Evolutionary conservation across 2,329 filamentous ascomycete genomes (phyloP), one percentile per base, ranked within the genome.

Genomic region (Colletotrichum sp.): DNA sequence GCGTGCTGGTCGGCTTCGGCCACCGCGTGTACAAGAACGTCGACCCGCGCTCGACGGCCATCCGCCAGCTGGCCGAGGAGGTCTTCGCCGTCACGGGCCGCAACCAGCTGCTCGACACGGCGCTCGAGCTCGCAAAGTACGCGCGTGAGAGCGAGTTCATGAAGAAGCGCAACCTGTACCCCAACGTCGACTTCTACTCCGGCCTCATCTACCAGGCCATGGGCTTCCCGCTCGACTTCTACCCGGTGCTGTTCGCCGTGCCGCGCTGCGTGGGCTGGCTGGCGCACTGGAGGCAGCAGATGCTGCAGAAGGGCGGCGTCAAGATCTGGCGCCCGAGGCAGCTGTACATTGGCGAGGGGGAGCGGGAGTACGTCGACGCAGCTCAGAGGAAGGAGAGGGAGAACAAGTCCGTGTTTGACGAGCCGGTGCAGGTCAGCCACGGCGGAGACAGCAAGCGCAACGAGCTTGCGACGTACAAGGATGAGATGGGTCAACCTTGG

Each of bases 1-100:
- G 86, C 9, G 87, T 90, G 9, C 85, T 91, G 3, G 89, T 90
- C 30, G 90, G 90, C 8, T 90, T 90, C 79, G 90, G 90, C 7
- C 89, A 91, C 82, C 85, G 89, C 26, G 86, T 90, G 28, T 90
- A 90, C 82, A 88, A 89, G 78, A 89, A 88, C 78, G 86, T 88
- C 0, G 90, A 91, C 76, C 90, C 90, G 6, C 86, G 90, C 5
- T 87, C 85, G 13, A 88, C 84, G 8, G 87, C 87, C 38, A 89
- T 91, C 76, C 84, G 86, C 7, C 81, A 86, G 76, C 84, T 90
- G 1, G 87, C 88, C 36, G 87, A 89, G 70, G 84, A 87, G 75
- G 88, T 89, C 24, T 89, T 89, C 80, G 81, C 84, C 60, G 87
- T 89, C 30, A 89, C 88, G 2, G 88, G 88, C 6, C 84, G 87